phyloP scores from a whole-genome alignment of 768 basidiomycete species.

The Austroboletus festivus region DNA sequence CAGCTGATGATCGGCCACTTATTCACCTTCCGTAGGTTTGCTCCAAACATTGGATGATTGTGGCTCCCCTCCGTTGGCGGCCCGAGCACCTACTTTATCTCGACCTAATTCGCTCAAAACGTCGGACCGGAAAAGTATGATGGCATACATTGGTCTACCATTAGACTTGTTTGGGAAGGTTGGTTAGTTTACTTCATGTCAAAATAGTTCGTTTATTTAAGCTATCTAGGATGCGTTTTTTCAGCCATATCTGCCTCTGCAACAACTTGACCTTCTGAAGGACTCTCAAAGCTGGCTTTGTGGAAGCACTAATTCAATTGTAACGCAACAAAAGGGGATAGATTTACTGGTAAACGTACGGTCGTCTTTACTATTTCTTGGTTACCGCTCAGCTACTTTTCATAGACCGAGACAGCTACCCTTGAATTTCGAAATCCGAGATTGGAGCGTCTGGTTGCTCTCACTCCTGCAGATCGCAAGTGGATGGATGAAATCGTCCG shows the following conservation, averaged over 20 bases:
- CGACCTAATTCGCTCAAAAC: constrained; percentile 80
- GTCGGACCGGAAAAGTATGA: constrained; percentile 86
- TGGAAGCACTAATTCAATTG: constrained; percentile 94
- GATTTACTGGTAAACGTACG: constrained; percentile 85
- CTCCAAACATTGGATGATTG: constrained; percentile 88
- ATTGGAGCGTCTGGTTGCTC: constrained; percentile 69
- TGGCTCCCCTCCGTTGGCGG: constrained; percentile 77
- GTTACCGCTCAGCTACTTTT: background rate
- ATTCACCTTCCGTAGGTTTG: constrained; percentile 50
- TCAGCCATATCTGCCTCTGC: constrained; percentile 94
- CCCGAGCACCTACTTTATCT: constrained; percentile 57
- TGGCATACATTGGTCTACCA: constrained; percentile 91
- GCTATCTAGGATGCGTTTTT: constrained; percentile 80
- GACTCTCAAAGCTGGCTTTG: constrained; percentile 84
- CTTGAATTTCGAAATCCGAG: constrained; percentile 86
- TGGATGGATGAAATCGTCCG: constrained; percentile 96
- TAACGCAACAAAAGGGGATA: constrained; percentile 88
- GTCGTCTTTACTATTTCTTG: background rate
- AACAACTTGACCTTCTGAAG: constrained; percentile 87
- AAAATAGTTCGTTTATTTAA: background rate
- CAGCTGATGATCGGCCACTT: background rate
- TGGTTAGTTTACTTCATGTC: background rate
- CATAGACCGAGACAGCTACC: constrained; percentile 77
- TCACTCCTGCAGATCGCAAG: constrained; percentile 91
- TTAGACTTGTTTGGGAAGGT: constrained; percentile 92